Evolutionary conservation across 495 filamentous ascomycete species (phyloP).

Genomic region (Aspergillus conjunctus): DNA sequence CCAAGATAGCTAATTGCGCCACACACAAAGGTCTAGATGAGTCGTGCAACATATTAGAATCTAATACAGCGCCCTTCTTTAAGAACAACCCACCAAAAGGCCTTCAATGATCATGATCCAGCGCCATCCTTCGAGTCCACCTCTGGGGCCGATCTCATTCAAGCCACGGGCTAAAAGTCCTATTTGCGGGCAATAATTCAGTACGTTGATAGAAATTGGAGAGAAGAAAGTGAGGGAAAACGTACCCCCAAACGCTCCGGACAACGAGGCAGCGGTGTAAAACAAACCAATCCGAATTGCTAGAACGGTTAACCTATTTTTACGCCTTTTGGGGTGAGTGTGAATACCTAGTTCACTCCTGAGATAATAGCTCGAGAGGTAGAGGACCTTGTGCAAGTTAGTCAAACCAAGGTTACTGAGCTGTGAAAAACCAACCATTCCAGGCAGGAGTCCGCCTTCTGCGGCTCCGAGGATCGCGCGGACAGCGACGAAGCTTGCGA

Average conservation of each 20-base stretch:
- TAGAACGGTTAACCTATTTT: conserved; percentile 42
- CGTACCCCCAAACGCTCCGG: conserved; percentile 69
- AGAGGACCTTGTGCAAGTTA: conserved; percentile 49
- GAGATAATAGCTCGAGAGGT: conserved; percentile 73
- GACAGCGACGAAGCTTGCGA: conserved; percentile 56
- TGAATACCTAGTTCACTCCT: no score
- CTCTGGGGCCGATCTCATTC: conserved; percentile 59
- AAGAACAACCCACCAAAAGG: conserved; percentile 42
- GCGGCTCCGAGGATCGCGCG: conserved; percentile 64
- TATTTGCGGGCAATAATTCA: conserved; percentile 18
- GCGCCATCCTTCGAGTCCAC: conserved; percentile 57
- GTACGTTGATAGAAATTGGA: not conserved
- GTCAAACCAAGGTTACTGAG: not conserved
- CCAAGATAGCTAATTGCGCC: conserved; percentile 53
- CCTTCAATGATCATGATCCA: conserved; percentile 71
- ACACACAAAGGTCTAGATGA: conserved; percentile 49
- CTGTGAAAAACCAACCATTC: conserved; percentile 52
- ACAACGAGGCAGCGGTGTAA: conserved; percentile 70
- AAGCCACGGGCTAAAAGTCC: conserved; percentile 69
- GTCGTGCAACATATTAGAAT: conserved; percentile 27
- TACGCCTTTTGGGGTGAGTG: no score
- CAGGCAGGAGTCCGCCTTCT: conserved; percentile 67
- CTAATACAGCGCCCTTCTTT: not conserved
- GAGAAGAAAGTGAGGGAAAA: not conserved
- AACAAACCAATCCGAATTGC: conserved; percentile 75